Evolutionary conservation across 257 asterid species (phyloP), one percentile per base, ranked within the genome.

Genomic region (Lavandula angustifolia): DNA sequence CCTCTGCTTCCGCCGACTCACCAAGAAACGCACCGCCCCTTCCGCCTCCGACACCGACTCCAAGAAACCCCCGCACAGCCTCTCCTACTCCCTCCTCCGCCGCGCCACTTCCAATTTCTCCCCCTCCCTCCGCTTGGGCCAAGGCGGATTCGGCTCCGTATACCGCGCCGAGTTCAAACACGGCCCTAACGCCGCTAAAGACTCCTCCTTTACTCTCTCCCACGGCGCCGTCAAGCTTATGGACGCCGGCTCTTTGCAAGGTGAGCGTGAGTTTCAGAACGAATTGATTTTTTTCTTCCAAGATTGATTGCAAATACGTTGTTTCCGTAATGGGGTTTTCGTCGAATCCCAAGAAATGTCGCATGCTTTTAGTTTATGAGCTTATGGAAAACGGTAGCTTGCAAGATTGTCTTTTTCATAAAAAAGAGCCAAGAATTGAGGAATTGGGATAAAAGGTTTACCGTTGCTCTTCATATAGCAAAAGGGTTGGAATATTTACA

Each of bases 261-360:
- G 99, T 1, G 99, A 92, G 85, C 91, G 97, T 9, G 99, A 94
- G 62, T 94, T 94, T 73, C 97, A 94, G 75, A 90, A 90, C 56
- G 99, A 94, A 77, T 79, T 94, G 51, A 81, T 87, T 5, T 81
- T 81, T 90, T 22, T 84, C 95, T 7, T 84, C 95, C 1, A 94
- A 81, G 67, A 80, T 90, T 41, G 86, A 86, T 60, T 85, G 95
- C 53, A 80, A 84, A 66, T 67, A 80, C 67, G 41, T 90, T 52
- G 86, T 90, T 22, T 81, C 95, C 37, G 81, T 91, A 9, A 38
- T 80, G 46, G 99, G 99, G 0, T 94, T 90, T 67, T 87, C 89
- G 0, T 90, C 95, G 17, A 85, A 88, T 61, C 85, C 84, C 10
- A 74, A 66, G 68, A 83, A 88, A 52, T 87, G 94, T 9, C 78